A percentile compares a stretch with the other conserved stretches of the same genome.
Evolutionary conservation across 2,329 filamentous ascomycete genomes (phyloP).

Genomic region (Cercospora sp.): DNA sequence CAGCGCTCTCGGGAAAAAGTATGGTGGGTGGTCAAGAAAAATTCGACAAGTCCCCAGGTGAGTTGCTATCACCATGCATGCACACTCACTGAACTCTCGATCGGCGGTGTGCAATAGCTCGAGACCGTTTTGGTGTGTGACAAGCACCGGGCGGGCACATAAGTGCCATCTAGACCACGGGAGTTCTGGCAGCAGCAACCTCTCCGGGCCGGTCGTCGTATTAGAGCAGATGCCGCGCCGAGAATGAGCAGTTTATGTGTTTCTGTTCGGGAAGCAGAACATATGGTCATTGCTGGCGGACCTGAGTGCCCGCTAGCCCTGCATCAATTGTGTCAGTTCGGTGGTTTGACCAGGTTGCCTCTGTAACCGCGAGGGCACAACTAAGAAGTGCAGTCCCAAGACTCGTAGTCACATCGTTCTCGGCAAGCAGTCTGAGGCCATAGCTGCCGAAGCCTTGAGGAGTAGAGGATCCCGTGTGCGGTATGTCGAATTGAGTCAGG

Average conservation of each 20-base stretch:
- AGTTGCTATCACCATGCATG: background rate
- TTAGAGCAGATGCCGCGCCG: background rate
- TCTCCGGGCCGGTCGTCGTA: background rate
- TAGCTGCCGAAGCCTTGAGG: background rate
- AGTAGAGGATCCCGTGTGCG: background rate
- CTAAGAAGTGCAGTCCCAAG: background rate
- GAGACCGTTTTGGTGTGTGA: background rate
- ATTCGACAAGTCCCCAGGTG: background rate
- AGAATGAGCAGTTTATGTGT: background rate
- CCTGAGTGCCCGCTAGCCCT: background rate
- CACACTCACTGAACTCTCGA: background rate
- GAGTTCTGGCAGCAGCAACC: background rate
- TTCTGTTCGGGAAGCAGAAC: background rate
- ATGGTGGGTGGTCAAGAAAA: background rate
- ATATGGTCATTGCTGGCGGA: background rate
- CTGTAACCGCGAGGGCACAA: no score
- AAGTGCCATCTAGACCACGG: background rate
- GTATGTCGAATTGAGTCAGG: background rate
- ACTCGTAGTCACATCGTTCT: background rate
- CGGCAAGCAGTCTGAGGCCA: background rate
- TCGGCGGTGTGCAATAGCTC: background rate
- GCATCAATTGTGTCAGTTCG: background rate
- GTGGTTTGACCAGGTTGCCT: background rate
- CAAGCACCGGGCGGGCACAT: background rate
- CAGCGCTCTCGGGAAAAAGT: background rate